Evolutionary conservation across 129 eudicot species (phyloP), one percentile per base, ranked within the genome.

Genomic region (Calendula officinalis): DNA sequence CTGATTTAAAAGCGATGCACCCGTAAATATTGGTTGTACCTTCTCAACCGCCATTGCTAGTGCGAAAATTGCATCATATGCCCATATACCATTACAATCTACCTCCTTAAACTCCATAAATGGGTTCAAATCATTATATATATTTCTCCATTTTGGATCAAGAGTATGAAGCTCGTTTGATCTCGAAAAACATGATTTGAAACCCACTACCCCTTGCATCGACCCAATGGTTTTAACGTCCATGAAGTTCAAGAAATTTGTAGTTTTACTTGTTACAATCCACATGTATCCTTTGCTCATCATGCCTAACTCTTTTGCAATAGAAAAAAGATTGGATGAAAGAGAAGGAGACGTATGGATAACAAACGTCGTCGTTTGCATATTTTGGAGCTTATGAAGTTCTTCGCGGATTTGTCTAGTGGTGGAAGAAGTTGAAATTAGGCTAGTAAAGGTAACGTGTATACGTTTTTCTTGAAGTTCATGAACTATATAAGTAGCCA

Each of bases 11-110:
- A 86, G 66, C 53, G 49, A 2, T 36, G 65, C 5, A 2, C 73
- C 66, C 17, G 30, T 30, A 22, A 5, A 7, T 5, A 8, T 10
- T 1, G 65, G 34, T 3, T 67, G 54, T 32, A 8, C 9, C 52
- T 10, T 71, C 38, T 76, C 88, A 13, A 70, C 17, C 17, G 85
- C 84, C 58, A 49, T 60, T 35, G 95, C 88, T 22, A 87, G 36
- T 30, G 81, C 83, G 43, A 45, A 75, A 54, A 69, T 55, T 5
- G 80, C 75, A 81, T 87, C 91, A 64, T 83, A 87, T 57, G 81
- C 90, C 81, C 66, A 67, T 4, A 83, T 17, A 41, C 84, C 85
- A 33, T 41, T 40, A 8, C n/a, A 44, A 44, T 60, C 71, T 1
- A 79, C 13, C 33, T 56, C 73, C 56, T 56, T 40, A 27, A 56